Base-by-base conservation (phyloP, 495 filamentous ascomycete species). In the Penicillium steckii region DNA sequence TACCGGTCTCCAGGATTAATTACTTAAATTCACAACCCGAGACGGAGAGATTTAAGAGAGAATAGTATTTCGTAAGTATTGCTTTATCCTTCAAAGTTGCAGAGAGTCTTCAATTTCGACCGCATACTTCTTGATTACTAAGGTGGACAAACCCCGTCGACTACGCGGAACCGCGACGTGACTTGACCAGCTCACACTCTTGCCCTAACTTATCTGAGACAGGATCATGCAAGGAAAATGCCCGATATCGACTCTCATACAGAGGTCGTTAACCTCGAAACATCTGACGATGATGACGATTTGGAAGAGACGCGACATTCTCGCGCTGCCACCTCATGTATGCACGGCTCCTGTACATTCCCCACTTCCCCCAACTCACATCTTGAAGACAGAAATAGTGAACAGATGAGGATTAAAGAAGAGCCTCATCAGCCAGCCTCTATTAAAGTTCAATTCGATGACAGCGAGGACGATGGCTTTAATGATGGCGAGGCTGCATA, bases 401-500 rank as follows among this genome's bases (percentile, higher is more conserved):
- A 23, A 24, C 9, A 17, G 1, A 37, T 47, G 5, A 56, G 53
- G 26, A 2, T 8, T 5, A 5, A 41, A 18, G 38, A 48, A 12
- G 13, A 37, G 1, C 10, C 15, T 6, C 25, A 49, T 6, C 33
- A 7, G 8, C n/a, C 33, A 15, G 33, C 10, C 15, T 57, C 53
- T 0, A 24, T 64, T 0, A 57, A 61, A 23, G 33, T 65, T n/a
- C 26, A 59, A 8, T 40, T 54, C 2, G 46, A 55, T 8, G 56
- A 62, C 24, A 67, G 53, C 52, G 73, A 79, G 27, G 71, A 76
- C 30, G n/a, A n/a, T n/a, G 65, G 61, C 3, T 72, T 74, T 46
- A 76, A 76, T 23, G 72, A 76, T 52, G 70, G 73, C 44, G 74
- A 79, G 52, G 74, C 74, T 9, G 77, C 74, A 8, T 87, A 86